Percentiles rank a stretch among this genome's conserved stretches.
phyloP scores from a whole-genome alignment of 1,284 basidiomycete species.

The Laetiporus sulphureus region DNA sequence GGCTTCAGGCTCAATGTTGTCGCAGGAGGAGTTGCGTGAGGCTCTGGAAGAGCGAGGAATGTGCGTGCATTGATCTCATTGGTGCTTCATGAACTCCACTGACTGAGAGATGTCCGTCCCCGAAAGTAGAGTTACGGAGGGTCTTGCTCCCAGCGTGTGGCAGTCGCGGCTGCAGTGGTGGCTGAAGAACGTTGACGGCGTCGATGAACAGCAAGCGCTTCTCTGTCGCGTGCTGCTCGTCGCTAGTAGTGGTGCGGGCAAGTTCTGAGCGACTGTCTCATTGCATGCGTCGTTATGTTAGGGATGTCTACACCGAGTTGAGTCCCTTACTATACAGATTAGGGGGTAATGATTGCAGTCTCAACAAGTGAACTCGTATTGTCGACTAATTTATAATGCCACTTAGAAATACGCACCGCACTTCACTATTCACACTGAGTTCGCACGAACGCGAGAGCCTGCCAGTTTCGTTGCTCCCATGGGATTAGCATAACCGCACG shows the following conservation, averaged over 20 bases:
- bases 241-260: constrained; percentile 21
- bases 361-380: background rate
- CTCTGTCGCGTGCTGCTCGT: constrained; percentile 36
- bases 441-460: constrained; percentile 46
- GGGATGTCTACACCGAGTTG: no score
- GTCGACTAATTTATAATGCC: constrained; percentile 3
- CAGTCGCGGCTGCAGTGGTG: constrained; percentile 52
- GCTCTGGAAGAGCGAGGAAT: constrained; percentile 69
- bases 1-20: constrained; percentile 37
- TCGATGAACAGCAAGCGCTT: constrained; percentile 31
- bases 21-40: constrained; percentile 46
- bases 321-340: background rate
- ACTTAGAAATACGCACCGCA: constrained; percentile 2
- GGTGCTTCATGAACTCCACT: no score
- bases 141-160: constrained; percentile 34
- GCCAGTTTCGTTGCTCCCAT: constrained; percentile 52
- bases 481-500: constrained; percentile 65
- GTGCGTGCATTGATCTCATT: constrained; percentile 35
- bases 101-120: constrained; percentile 1
- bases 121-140: constrained; percentile 30
- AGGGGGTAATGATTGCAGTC: background rate
- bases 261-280: constrained; percentile 11
- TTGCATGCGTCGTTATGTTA: no score
- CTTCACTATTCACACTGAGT: background rate
- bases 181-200: constrained; percentile 36